Evolutionary conservation across 2,329 filamentous ascomycete genomes (phyloP).

Genomic region (Talaromyces sp.): DNA sequence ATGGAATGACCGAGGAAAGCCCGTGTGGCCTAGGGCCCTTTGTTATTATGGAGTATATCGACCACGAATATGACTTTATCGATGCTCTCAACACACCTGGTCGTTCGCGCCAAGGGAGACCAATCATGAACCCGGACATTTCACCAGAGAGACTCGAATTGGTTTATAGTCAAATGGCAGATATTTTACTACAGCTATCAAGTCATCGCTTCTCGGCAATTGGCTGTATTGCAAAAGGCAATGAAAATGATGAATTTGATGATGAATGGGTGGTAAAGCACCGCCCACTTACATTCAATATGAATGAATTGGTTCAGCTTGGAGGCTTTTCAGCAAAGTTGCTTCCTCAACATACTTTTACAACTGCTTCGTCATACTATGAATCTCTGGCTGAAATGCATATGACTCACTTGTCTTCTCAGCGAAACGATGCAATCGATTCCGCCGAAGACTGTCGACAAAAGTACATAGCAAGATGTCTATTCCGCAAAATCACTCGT

Average conservation of each 20-base stretch:
- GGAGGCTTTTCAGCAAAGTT: conserved; percentile 15
- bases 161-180: conserved; percentile 20
- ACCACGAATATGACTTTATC: background rate
- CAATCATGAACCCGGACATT: conserved; percentile 12
- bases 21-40: background rate
- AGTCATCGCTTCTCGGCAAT: conserved; percentile 21
- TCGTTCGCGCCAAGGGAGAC: background rate
- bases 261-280: conserved; percentile 2
- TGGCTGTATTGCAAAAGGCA: conserved; percentile 12
- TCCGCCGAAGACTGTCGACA: conserved; percentile 19
- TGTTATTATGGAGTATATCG: background rate
- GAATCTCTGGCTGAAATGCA: conserved; percentile 20
- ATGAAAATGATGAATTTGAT: conserved; percentile 3
- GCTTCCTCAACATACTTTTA: conserved; percentile 16
- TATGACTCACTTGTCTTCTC: conserved; percentile 20
- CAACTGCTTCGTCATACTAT: conserved; percentile 22
- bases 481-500: conserved; percentile 18
- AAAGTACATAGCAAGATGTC: conserved; percentile 22
- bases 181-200: conserved; percentile 22
- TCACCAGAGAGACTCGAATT: conserved; percentile 12
- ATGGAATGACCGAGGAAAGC: background rate
- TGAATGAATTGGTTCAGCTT: conserved; percentile 23
- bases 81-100: background rate
- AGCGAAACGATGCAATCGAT: conserved; percentile 23
- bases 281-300: conserved; percentile 17